Percentiles rank a stretch among this genome's conserved stretches.
Evolutionary conservation across 306 rosid genomes (phyloP).

Genomic region (Fragaria iinumae): DNA sequence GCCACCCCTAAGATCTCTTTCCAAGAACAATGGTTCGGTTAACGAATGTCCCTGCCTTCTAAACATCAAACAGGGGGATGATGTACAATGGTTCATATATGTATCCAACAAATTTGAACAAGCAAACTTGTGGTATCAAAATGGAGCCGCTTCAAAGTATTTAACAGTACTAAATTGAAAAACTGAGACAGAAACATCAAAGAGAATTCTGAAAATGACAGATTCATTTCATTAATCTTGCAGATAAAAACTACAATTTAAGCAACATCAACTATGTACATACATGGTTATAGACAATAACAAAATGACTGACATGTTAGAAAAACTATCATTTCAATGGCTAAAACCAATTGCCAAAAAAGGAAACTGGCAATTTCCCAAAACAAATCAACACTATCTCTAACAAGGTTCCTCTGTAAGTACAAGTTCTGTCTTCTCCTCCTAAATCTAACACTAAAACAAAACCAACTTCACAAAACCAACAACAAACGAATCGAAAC

Average conservation of each 20-base stretch:
- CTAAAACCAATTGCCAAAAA: not conserved
- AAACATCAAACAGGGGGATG: not conserved
- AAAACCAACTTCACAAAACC: not conserved
- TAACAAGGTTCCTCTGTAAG: conserved; percentile 19
- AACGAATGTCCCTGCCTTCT: not conserved
- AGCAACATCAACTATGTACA: not conserved
- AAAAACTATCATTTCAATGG: not conserved
- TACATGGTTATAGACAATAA: conserved; percentile 7
- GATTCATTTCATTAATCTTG: not conserved
- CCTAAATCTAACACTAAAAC: conserved; percentile 22
- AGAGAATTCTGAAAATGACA: not conserved
- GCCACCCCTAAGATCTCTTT: not conserved
- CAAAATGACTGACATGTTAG: conserved; percentile 4
- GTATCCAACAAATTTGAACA: not conserved
- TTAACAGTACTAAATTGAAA: not conserved
- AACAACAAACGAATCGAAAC: conserved; percentile 2
- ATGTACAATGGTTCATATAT: not conserved
- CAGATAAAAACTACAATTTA: not conserved
- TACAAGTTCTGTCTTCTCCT: conserved; percentile 28
- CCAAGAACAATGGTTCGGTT: not conserved
- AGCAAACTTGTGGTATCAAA: not conserved
- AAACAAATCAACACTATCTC: conserved; percentile 19
- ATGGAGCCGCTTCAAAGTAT: not conserved
- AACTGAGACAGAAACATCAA: not conserved
- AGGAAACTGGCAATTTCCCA: not conserved